phyloP scores from a whole-genome alignment of 2,329 filamentous ascomycete genomes.

The Fusarium verrucosum region DNA sequence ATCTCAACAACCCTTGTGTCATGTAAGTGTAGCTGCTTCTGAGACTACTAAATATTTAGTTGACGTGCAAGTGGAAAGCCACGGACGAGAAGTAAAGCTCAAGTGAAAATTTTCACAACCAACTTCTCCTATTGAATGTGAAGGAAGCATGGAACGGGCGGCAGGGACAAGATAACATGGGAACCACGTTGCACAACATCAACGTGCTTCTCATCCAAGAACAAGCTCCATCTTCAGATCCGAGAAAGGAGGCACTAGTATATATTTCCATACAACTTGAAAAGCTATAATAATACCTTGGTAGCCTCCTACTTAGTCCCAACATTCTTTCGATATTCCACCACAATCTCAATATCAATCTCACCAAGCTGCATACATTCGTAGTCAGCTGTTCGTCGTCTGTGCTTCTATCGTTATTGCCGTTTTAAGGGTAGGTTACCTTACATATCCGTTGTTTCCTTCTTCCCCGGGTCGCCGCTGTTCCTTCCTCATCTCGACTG shows the following conservation, averaged over 20 bases:
- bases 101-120: neutral
- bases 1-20: slow-evolving; percentile 14
- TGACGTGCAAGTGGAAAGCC: neutral
- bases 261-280: neutral
- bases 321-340: slow-evolving; percentile 5
- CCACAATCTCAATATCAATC: neutral
- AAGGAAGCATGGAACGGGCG: no score
- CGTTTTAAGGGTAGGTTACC: neutral
- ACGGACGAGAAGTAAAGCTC: slow-evolving; percentile 9
- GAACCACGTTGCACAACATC: neutral
- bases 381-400: slow-evolving; percentile 1
- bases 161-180: neutral
- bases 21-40: slow-evolving; percentile 6
- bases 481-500: slow-evolving; percentile 7
- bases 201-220: neutral
- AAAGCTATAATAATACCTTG: slow-evolving; percentile 20
- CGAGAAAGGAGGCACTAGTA: neutral
- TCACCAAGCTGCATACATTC: no score
- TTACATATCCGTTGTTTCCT: neutral
- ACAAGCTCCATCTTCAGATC: neutral
- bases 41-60: neutral
- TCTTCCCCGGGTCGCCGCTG: neutral
- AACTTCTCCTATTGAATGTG: slow-evolving; percentile 1
- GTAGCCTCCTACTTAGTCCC: slow-evolving; percentile 7
- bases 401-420: slow-evolving; percentile 11